These are phyloP conservation scores for Trametes hirsuta DNA, from an alignment of 1,284 basidiomycete species.

Conservation along the genomic window DNA sequence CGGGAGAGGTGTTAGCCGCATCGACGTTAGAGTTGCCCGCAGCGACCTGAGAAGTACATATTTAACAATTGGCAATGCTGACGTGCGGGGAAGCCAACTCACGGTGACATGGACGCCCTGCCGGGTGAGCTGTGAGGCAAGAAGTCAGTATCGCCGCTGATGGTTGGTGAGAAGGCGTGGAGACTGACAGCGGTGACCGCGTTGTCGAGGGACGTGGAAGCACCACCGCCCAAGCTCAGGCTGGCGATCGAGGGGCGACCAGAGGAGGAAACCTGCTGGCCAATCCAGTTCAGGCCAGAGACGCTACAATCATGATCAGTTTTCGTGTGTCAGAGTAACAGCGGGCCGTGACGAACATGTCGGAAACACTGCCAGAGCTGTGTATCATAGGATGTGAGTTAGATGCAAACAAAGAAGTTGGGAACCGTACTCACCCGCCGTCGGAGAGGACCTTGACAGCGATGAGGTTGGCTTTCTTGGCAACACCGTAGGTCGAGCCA, in stretches of 20 bases:
- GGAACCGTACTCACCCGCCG: conserved; percentile 45
- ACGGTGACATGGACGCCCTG: conserved; percentile 38
- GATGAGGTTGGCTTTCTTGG: conserved; percentile 67
- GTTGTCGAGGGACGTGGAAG: conserved; percentile 63
- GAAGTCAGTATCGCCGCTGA: neutral
- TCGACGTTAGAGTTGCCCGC: conserved; percentile 37
- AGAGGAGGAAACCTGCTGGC: conserved; percentile 45
- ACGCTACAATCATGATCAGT: conserved; percentile 39
- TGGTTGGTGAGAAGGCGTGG: neutral
- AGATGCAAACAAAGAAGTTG: neutral
- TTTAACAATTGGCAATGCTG: neutral
- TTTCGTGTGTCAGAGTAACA: neutral
- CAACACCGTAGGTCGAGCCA: conserved; percentile 67
- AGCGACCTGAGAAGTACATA: conserved; percentile 7
- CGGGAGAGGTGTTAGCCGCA: conserved; percentile 34
- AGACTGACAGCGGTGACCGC: conserved; percentile 48
- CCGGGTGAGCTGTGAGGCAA: conserved; percentile 20
- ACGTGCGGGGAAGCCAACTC: neutral
- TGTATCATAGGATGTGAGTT: conserved; percentile 54
- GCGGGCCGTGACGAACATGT: conserved; percentile 20
- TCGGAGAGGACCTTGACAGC: conserved; percentile 78
- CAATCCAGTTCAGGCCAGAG: conserved; percentile 49
- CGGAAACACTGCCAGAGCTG: conserved; percentile 43
- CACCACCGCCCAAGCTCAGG: conserved; percentile 74
- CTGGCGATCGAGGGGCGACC: conserved; percentile 68